A percentile compares a stretch with the other conserved stretches of the same genome.
phyloP scores from a whole-genome alignment of 352 stramenopile species.

The Pythium aphanidermatum region DNA sequence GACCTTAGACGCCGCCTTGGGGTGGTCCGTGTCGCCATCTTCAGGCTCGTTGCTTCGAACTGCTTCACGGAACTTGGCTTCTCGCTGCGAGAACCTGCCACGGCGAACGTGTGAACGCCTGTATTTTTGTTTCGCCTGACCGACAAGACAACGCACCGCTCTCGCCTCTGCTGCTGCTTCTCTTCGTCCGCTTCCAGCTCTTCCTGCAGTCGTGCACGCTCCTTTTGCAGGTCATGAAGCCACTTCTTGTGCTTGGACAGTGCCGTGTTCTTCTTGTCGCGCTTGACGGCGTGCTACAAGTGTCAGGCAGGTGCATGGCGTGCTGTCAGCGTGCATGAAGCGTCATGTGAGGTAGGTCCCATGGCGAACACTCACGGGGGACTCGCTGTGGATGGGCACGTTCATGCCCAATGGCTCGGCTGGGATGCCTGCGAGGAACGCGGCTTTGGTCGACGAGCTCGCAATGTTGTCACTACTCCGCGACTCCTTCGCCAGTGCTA shows the following conservation, averaged over 20 bases:
- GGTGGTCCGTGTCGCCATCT: conserved; percentile 7
- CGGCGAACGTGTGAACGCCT: too few species aligned
- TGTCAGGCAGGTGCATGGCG: too few species aligned
- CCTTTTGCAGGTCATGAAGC: conserved; percentile 90
- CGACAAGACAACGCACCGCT: conserved; percentile 26
- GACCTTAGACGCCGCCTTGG: conserved; percentile 20
- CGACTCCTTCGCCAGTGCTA: conserved; percentile 54
- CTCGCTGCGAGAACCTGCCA: conserved; percentile 57
- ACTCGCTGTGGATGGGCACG: conserved; percentile 71
- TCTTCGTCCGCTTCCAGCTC: conserved; percentile 71
- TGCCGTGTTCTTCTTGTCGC: conserved; percentile 89
- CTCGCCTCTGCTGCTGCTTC: conserved; percentile 55
- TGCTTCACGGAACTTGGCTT: conserved; percentile 69
- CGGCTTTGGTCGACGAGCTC: conserved; percentile 47
- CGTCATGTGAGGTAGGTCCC: too few species aligned
- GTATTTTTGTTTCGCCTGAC: too few species aligned
- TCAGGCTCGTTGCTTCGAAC: conserved; percentile 37
- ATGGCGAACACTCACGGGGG: conserved; percentile 30
- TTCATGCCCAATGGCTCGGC: conserved; percentile 69
- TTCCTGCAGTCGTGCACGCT: conserved; percentile 78
- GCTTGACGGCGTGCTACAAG: conserved; percentile 66
- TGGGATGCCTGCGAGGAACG: conserved; percentile 69
- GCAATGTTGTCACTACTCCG: conserved; percentile 30
- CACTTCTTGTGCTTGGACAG: conserved; percentile 92
- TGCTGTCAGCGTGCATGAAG: too few species aligned